Evolutionary conservation across 1,284 basidiomycete genomes (phyloP), one percentile per base, ranked within the genome.

Genomic region (Sporisorium exsertum): DNA sequence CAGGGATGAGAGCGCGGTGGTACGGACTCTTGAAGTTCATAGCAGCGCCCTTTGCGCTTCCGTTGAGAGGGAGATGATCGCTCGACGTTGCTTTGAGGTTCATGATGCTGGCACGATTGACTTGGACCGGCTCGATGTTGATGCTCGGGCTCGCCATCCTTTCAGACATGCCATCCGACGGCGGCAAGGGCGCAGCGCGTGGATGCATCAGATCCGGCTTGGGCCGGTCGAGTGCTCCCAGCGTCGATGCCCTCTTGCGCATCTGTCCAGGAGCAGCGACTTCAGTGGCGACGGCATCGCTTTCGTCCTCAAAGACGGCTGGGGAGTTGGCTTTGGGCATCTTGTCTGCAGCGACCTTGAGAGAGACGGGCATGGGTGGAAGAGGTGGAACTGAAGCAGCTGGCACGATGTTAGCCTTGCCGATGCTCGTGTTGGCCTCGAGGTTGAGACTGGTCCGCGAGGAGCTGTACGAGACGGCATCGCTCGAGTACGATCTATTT

Each of bases 1-100:
- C 74, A 5, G 74, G 70, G 37, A 72, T 69, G 24, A 77, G 56
- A 0, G 74, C 54, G 49, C 66, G 65, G 52, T 77, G 74, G 53
- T 72, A 77, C 1, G 70, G 63, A 53, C 60, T 77, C 58, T 43
- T 64, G 64, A 77, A 77, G 58, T 69, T 62, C 74, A 73, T 66
- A 8, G 60, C 42, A 16, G 64, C 50, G 16, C 53, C 60, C 29
- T 60, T 61, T n/a, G 29, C 20, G 24, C 37, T 33, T 32, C 33
- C 43, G 8, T 50, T 51, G 20, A 75, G 63, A 40, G 72, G 72
- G 3, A 75, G 50, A 15, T 64, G 58, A 26, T 75, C 67, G 64
- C 63, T 75, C 13, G 72, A 75, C 45, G 64, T 62, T 27, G 67
- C 62, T 29, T 64, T 69, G 47, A 66, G 59, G 26, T 64, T 63